Percentiles rank a stretch among this genome's conserved stretches.
These are phyloP conservation scores for Sonneratia caseolaris DNA, from an alignment of 345 rosid species.

Conservation along the genomic window DNA sequence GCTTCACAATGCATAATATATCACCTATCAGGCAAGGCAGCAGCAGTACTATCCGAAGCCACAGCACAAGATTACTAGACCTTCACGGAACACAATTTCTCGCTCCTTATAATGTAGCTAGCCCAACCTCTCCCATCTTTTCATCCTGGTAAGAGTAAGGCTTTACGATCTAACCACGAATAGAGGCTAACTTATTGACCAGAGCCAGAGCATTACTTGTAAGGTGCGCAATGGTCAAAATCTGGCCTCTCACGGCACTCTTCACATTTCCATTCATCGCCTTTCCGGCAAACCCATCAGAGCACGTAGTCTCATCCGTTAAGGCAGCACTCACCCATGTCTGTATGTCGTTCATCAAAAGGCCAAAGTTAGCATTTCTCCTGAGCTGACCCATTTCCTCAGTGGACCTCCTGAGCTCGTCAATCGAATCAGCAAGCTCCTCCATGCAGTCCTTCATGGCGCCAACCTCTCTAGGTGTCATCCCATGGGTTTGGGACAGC, in stretches of 20 bases:
- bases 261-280: conserved; percentile 16
- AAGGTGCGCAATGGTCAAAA: conserved; percentile 18
- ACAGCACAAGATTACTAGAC: neutral
- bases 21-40: neutral
- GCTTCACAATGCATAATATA: neutral
- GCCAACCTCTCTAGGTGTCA: conserved; percentile 19
- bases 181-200: conserved; percentile 18
- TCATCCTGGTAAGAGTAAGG: neutral
- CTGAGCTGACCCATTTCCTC: conserved; percentile 13
- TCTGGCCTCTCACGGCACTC: conserved; percentile 9
- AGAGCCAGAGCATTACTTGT: conserved; percentile 29
- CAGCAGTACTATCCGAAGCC: neutral
- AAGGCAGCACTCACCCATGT: conserved; percentile 39
- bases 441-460: conserved; percentile 30
- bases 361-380: conserved; percentile 16
- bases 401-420: conserved; percentile 15
- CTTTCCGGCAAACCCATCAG: conserved; percentile 23
- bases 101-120: neutral
- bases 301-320: conserved; percentile 35
- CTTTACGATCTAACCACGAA: neutral
- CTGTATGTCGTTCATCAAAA: conserved; percentile 18
- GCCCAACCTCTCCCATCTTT: neutral
- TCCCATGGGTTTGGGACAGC: conserved; percentile 9
- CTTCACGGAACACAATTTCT: neutral
- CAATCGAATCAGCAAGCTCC: conserved; percentile 17